Evolutionary conservation across 495 filamentous ascomycete species (phyloP).

Genomic region (Tuber umbilicatum): DNA sequence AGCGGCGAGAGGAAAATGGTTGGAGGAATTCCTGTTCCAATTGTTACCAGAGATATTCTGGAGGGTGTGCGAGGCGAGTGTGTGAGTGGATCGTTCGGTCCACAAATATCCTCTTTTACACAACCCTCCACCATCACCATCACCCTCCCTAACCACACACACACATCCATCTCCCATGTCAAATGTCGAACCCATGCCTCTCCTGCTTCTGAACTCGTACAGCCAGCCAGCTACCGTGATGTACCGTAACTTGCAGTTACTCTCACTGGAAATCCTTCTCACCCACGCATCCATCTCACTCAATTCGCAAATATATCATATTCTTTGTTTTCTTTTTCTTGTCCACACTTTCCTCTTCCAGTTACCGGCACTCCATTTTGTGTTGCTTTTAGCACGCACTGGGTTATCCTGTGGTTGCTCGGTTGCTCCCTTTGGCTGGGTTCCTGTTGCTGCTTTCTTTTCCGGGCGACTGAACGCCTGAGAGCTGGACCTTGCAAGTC

Average conservation of each 20-base stretch:
- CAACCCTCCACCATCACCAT: background rate
- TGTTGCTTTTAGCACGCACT: background rate
- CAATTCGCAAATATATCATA: conserved; percentile 2
- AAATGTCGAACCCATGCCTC: background rate
- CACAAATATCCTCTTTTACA: conserved; percentile 10
- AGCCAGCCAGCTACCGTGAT: conserved; percentile 2
- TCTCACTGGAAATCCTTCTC: background rate
- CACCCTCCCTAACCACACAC: background rate
- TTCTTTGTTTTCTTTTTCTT: background rate
- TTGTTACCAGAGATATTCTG: background rate
- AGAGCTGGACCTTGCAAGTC: background rate
- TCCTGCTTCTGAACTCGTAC: background rate
- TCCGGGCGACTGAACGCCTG: background rate
- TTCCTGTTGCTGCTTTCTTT: background rate
- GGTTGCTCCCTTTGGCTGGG: background rate
- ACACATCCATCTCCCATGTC: background rate
- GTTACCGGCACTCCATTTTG: background rate
- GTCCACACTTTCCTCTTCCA: conserved; percentile 1
- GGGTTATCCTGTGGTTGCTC: too few species aligned
- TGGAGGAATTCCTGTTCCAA: background rate
- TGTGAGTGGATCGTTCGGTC: conserved; percentile 38
- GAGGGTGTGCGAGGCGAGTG: background rate
- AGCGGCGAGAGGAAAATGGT: conserved; percentile 20
- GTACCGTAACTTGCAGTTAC: background rate
- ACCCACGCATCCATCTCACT: background rate